Percentiles rank a stretch among this genome's conserved stretches.
These are phyloP conservation scores for Aspergillus fumigatiaffinis DNA, from an alignment of 2,329 filamentous ascomycete genomes.

Conservation along the genomic window DNA sequence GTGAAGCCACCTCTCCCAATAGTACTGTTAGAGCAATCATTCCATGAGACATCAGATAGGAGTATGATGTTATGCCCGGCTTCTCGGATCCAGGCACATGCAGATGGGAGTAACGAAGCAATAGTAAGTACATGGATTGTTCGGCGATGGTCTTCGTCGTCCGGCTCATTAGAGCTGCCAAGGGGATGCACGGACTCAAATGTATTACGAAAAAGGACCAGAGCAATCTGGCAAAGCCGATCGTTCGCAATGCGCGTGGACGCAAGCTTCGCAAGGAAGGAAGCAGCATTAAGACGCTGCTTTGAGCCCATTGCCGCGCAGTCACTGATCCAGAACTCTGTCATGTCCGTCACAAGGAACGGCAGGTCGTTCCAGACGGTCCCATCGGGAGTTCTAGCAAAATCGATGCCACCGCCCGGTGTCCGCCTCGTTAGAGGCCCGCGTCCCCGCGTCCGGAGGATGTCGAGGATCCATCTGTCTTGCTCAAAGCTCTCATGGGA, in stretches of 20 bases:
- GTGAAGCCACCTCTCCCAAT: slow-evolving; percentile 14
- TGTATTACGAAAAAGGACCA: slow-evolving; percentile 13
- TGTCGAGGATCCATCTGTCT: slow-evolving; percentile 20
- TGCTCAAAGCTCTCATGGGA: slow-evolving; percentile 15
- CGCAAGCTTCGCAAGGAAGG: slow-evolving; percentile 22
- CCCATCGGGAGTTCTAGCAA: slow-evolving; percentile 20
- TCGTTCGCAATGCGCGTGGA: slow-evolving; percentile 19
- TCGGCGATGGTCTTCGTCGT: slow-evolving; percentile 12
- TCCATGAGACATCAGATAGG: slow-evolving; percentile 19
- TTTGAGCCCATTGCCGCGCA: slow-evolving; percentile 11
- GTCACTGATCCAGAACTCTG: slow-evolving; percentile 16
- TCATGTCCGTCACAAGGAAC: slow-evolving; percentile 20
- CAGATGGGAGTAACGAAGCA: slow-evolving; percentile 13
- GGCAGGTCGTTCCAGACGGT: slow-evolving; percentile 23
- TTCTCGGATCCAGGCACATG: slow-evolving; percentile 15
- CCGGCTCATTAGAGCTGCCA: slow-evolving; percentile 10
- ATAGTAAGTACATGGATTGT: slow-evolving; percentile 9
- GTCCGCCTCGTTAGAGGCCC: slow-evolving; percentile 9
- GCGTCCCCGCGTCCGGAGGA: slow-evolving; percentile 17
- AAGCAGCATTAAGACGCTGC: slow-evolving; percentile 17
- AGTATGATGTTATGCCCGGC: slow-evolving; percentile 16
- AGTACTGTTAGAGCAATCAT: slow-evolving; percentile 12
- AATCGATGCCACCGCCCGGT: slow-evolving; percentile 16
- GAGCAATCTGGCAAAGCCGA: slow-evolving; percentile 17
- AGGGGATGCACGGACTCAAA: slow-evolving; percentile 16